Evolutionary conservation across 306 rosid genomes (phyloP), one percentile per base, ranked within the genome.

Genomic region (Acacia melanoxylon): DNA sequence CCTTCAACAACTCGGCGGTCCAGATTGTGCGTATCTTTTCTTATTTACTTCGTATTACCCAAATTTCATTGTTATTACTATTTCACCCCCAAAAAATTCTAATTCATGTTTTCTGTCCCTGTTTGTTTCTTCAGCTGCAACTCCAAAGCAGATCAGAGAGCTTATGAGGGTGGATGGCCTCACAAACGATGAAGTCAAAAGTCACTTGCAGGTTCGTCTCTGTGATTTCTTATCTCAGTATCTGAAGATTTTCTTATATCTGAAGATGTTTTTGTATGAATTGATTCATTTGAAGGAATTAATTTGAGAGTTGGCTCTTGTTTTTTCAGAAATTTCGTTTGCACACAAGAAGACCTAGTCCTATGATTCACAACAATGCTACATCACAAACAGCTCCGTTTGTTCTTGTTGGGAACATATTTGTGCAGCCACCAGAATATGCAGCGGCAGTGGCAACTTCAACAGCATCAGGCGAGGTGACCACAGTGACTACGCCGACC

Each of bases 101-200:
- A 66, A 17, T 75, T 82, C 48, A 79, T 66, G 5, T 51, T 45
- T 56, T 68, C 52, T 31, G 45, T 82, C 73, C 62, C 51, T 86
- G 45, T 74, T 1, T 82, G 58, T 77, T 84, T 65, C 80, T 91
- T 65, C 81, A 94, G 98, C 85, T 79, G 98, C 98, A 31, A 94
- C 98, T 1, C 98, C 98, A 3, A 94, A 94, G 82, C 98, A 94
- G 85, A 94, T 94, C 78, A 90, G 97, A 78, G 98, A 94, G 49
- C 83, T 86, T 19, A 94, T 94, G 98, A 94, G 91, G 86, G 97
- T 92, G 58, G 97, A 94, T 89, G 96, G 97, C 44, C 96, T 94
- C 76, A 94, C 98, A n/a, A 94, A 94, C 75, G 98, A 92, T 61
- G 98, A 94, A 86, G 98, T 94, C 82, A 94, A 94, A 84, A 94